A percentile compares a stretch with the other conserved stretches of the same genome.
Conservation (phyloP, 208 protist species). For the Acanthamoeba polyphaga region DNA sequence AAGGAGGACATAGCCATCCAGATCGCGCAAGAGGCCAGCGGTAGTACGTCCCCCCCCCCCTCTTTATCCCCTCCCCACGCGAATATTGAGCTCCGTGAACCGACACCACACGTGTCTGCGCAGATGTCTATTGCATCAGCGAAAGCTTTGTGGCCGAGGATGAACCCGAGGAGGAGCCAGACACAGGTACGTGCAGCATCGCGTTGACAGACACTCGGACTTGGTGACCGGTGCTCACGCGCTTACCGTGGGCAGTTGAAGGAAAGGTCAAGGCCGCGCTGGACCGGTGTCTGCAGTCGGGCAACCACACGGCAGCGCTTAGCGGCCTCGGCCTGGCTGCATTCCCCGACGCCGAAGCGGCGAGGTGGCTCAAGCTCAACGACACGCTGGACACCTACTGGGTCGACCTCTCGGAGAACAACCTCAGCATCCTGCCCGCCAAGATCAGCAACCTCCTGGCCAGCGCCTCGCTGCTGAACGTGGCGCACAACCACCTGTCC, state of each 20-base stretch:
- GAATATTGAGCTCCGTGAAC: background rate
- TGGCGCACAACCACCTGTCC: constrained; percentile 10
- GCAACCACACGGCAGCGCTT: constrained; percentile 19
- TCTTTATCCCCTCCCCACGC: background rate
- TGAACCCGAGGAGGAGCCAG: background rate
- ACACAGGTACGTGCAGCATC: background rate
- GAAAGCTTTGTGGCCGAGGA: constrained; percentile 31
- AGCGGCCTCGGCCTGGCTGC: background rate
- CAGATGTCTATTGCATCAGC: background rate
- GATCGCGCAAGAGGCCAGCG: background rate
- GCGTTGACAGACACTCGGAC: background rate
- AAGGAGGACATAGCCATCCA: constrained; percentile 20
- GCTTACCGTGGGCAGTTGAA: background rate
- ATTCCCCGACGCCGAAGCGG: background rate
- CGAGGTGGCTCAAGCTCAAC: constrained; percentile 7
- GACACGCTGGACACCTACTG: background rate
- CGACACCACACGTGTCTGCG: background rate
- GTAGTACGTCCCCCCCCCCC: background rate
- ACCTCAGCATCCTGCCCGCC: background rate
- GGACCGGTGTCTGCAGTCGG: background rate
- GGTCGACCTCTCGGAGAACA: constrained; percentile 16
- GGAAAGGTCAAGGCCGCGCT: background rate
- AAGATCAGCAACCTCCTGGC: constrained; percentile 7
- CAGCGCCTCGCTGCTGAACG: background rate
- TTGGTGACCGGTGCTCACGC: background rate